phyloP scores from a whole-genome alignment of 148 eudicot genomes.

The Rhododendron williamsianum region DNA sequence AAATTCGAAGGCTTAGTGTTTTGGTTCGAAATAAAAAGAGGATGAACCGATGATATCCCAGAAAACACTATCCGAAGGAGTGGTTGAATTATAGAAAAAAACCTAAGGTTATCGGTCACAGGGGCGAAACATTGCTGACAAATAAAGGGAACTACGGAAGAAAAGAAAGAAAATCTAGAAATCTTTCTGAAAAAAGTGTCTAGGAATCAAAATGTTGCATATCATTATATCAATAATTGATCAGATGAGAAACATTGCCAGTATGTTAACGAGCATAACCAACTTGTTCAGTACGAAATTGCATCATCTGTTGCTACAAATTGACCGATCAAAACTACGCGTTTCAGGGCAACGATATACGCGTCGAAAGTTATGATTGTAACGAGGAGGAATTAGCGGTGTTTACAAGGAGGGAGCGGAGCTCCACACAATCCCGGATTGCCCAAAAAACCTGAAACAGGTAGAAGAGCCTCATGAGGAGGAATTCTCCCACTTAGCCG shows the following conservation, averaged over 20 bases:
- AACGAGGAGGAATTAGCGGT: not conserved
- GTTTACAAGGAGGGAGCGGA: conserved; percentile 60
- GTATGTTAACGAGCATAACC: not conserved
- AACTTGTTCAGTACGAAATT: not conserved
- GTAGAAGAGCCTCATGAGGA: conserved; percentile 44
- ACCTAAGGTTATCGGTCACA: not conserved
- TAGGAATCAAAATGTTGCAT: not conserved
- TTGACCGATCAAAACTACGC: not conserved
- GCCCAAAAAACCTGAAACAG: conserved; percentile 48
- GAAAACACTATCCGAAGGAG: too few relatives aligned
- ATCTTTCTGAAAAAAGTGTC: not conserved
- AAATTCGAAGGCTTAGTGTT: too few relatives aligned
- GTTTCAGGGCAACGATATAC: not conserved
- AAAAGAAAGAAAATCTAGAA: too few relatives aligned
- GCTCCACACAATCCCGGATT: conserved; percentile 73
- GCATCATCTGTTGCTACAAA: not conserved
- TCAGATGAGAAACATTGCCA: not conserved
- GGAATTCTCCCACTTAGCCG: conserved; percentile 62
- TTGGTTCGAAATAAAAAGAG: too few relatives aligned
- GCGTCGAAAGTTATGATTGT: not conserved
- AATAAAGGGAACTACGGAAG: too few relatives aligned
- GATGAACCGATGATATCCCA: too few relatives aligned
- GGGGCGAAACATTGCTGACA: not conserved
- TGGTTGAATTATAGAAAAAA: too few relatives aligned
- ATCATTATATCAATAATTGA: not conserved